Evolutionary conservation across 306 rosid species (phyloP), one percentile per base, ranked within the genome.

Genomic region (Herpetospermum pedunculosum): DNA sequence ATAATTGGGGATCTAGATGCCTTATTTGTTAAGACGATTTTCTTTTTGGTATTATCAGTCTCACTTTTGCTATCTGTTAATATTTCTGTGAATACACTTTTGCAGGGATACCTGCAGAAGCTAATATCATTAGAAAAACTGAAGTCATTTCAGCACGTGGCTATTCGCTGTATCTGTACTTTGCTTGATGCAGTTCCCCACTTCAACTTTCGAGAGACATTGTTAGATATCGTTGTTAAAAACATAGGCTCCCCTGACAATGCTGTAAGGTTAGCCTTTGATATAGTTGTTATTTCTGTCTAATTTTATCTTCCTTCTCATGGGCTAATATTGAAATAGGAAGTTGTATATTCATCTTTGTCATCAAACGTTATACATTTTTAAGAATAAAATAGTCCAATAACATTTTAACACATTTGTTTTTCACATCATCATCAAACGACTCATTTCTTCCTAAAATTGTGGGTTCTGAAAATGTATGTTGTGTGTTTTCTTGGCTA

Each of bases 141-240:
- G 74, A 78, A 86, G 48, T 78, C 82, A 55, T 89, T 88, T 79
- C 92, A 85, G 77, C 91, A 75, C 73, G 84, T 91, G 25, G 97
- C 86, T 41, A 78, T 91, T 74, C 91, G 91, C 47, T 89, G 97
- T 83, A 79, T 94, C 58, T 89, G 96, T 83, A 70, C 83, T 60
- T 87, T 94, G 86, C 97, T 94, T 43, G 99, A 91, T 43, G 89
- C 92, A 79, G 83, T 82, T 78, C 96, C 97, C 40, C 92, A 91
- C 76, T 94, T 91, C 88, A 94, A 94, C 86, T 94, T 83, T 64
- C 87, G 85, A 15, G 96, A 91, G 84, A 87, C 85, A 82, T 85
- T 91, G 90, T 77, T 94, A 83, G 87, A 50, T 54, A 77, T 86
- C 74, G 88, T 90, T 57, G 85, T 89, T 73, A 87, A 84, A 75